Evolutionary conservation across 345 rosid species (phyloP).

Genomic region (Dipteronia dyeriana): DNA sequence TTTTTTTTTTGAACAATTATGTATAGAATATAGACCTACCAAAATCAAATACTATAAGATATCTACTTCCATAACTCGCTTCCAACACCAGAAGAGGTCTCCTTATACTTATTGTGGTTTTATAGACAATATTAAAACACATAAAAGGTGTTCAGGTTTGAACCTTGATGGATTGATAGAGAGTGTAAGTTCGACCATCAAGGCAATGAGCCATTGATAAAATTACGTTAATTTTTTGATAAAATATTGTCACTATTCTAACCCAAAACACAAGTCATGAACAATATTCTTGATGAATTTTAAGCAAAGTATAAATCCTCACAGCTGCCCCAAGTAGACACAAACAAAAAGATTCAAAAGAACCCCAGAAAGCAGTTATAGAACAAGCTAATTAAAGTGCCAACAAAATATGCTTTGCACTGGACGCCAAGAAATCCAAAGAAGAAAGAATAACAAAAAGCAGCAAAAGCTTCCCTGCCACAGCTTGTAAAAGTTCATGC

Average conservation of each 20-base stretch:
- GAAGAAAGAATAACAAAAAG: conserved; percentile 38
- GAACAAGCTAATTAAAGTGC: not conserved
- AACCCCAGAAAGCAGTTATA: not conserved
- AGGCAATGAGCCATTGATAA: too few species aligned
- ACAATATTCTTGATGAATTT: conserved; percentile 22
- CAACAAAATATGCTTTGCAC: conserved; percentile 60
- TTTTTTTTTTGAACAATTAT: too few species aligned
- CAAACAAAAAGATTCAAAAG: conserved; percentile 5
- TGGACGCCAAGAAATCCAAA: conserved; percentile 48
- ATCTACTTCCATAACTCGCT: too few species aligned
- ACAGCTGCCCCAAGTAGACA: not conserved
- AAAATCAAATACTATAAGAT: too few species aligned
- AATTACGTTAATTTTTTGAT: not conserved
- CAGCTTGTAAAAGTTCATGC: conserved; percentile 39
- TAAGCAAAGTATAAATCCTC: conserved; percentile 45
- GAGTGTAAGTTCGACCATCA: too few species aligned
- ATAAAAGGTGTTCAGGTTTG: too few species aligned
- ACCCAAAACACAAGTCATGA: conserved; percentile 30
- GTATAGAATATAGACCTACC: too few species aligned
- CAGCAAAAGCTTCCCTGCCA: conserved; percentile 56
- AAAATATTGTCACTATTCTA: not conserved
- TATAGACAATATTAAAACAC: too few species aligned
- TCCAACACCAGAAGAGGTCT: too few species aligned
- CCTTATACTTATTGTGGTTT: too few species aligned
- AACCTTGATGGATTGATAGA: too few species aligned